These are phyloP conservation scores for Tuber borchii DNA, from an alignment of 495 filamentous ascomycete species.

Conservation along the genomic window DNA sequence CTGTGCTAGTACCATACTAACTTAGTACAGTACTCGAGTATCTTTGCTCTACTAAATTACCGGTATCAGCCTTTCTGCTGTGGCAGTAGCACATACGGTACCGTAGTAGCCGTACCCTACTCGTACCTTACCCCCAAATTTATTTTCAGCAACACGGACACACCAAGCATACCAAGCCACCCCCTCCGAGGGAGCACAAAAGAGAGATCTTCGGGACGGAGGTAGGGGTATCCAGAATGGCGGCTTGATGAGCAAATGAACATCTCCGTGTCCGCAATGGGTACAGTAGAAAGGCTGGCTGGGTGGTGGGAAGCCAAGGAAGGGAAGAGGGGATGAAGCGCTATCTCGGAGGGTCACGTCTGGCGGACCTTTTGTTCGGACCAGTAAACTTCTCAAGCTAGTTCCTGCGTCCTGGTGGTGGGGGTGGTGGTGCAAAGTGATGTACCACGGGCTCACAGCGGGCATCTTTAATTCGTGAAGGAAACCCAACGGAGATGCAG, in stretches of 20 bases:
- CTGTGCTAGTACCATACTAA: neutral
- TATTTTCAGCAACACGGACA: slow-evolving; percentile 34
- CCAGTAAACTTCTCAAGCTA: slow-evolving; percentile 35
- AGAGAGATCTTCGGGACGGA: slow-evolving; percentile 36
- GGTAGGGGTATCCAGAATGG: slow-evolving; percentile 39
- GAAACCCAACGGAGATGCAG: slow-evolving; percentile 29
- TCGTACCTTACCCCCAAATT: neutral
- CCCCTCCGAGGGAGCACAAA: slow-evolving; percentile 21
- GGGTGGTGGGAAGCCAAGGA: slow-evolving; percentile 4
- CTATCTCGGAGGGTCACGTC: slow-evolving; percentile 13
- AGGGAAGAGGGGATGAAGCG: neutral
- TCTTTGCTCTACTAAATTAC: neutral
- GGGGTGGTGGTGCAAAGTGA: neutral
- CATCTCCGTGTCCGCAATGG: slow-evolving; percentile 34
- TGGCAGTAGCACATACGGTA: neutral
- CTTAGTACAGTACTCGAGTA: neutral
- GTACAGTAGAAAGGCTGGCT: slow-evolving; percentile 25
- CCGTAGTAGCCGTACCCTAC: neutral
- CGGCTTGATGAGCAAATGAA: slow-evolving; percentile 37
- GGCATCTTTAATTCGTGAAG: slow-evolving; percentile 31
- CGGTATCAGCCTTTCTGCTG: neutral
- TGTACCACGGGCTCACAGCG: slow-evolving; percentile 33
- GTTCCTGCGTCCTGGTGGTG: slow-evolving; percentile 20
- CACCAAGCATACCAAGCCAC: neutral
- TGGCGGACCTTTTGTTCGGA: slow-evolving; percentile 22